These are phyloP conservation scores for Ganoderma resinaceum DNA, from an alignment of 1,284 basidiomycete species.

Conservation along the genomic window DNA sequence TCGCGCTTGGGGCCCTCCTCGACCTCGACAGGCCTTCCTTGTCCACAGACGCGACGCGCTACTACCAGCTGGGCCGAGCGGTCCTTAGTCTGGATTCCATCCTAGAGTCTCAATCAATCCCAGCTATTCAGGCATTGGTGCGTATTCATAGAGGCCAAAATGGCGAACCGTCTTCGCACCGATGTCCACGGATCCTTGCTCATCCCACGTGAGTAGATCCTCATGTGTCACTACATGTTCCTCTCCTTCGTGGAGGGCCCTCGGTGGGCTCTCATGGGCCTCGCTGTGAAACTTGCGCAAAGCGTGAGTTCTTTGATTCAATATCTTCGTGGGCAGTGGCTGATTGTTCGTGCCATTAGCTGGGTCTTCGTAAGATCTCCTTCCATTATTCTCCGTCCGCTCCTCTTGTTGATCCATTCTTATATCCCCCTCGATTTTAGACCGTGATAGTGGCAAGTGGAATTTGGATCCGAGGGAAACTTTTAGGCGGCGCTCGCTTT, in stretches of 20 bases:
- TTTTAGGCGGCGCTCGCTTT: constrained; percentile 62
- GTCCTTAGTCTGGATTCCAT: constrained; percentile 66
- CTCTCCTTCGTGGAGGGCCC: constrained; percentile 68
- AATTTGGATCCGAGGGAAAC: constrained; percentile 65
- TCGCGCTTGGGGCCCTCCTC: constrained; percentile 46
- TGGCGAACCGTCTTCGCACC: constrained; percentile 23
- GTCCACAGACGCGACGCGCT: constrained; percentile 58
- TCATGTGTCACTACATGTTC: constrained; percentile 79
- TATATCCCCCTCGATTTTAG: constrained; percentile 37
- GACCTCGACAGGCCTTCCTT: constrained; percentile 55
- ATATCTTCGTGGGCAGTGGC: constrained; percentile 6
- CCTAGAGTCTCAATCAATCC: constrained; percentile 66
- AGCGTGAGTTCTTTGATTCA: constrained; percentile 54
- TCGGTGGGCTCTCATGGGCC: constrained; percentile 72
- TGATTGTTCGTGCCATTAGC: constrained; percentile 44
- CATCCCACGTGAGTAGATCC: constrained; percentile 48
- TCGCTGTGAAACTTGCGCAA: constrained; percentile 71
- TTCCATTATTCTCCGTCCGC: constrained; percentile 8
- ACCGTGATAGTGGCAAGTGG: constrained; percentile 76
- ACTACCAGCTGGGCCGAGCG: constrained; percentile 66
- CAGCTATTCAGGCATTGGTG: constrained; percentile 70
- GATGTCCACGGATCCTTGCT: constrained; percentile 42
- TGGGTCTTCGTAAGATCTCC: constrained; percentile 65
- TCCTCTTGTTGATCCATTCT: constrained; percentile 1
- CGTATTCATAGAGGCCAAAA: constrained; percentile 32